A percentile compares a stretch with the other conserved stretches of the same genome.
phyloP scores from a whole-genome alignment of 257 asterid species.

The Forsythia viridissima region DNA sequence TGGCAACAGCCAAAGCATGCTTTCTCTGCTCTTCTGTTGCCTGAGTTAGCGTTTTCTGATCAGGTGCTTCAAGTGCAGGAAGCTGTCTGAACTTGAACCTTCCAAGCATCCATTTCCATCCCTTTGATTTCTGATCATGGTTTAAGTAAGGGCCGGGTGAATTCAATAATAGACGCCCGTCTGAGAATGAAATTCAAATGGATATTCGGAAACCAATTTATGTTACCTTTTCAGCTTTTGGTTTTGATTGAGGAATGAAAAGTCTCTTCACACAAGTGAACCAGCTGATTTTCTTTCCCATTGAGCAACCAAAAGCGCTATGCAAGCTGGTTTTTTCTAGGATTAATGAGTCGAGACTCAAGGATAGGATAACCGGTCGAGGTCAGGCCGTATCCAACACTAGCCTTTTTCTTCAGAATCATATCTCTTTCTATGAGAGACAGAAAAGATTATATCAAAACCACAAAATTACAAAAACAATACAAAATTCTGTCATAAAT shows the following conservation, averaged over 20 bases:
- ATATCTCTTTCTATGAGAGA: background rate
- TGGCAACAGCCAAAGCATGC: conserved; percentile 69
- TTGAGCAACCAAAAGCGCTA: conserved; percentile 19
- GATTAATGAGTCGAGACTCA: conserved; percentile 1
- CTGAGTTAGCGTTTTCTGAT: conserved; percentile 43
- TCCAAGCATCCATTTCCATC: conserved; percentile 59
- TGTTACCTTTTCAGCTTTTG: conserved; percentile 58
- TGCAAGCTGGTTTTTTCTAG: background rate
- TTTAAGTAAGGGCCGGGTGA: background rate
- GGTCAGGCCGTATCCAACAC: background rate
- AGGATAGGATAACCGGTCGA: background rate
- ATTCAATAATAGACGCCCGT: background rate
- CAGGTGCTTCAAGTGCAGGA: conserved; percentile 57
- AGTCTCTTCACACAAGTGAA: conserved; percentile 67
- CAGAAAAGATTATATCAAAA: background rate
- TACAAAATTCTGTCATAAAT: background rate
- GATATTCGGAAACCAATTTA: background rate
- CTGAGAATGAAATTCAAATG: background rate
- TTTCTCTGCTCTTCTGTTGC: conserved; percentile 73
- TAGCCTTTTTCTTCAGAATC: conserved; percentile 7
- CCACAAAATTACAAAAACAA: conserved; percentile 1
- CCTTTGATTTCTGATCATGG: conserved; percentile 49
- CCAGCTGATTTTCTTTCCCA: conserved; percentile 81
- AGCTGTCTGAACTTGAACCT: conserved; percentile 46
- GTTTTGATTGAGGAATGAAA: conserved; percentile 56